A percentile compares a stretch with the other conserved stretches of the same genome.
phyloP scores from a whole-genome alignment of 352 stramenopile species.

The Globisporangium parvum region DNA sequence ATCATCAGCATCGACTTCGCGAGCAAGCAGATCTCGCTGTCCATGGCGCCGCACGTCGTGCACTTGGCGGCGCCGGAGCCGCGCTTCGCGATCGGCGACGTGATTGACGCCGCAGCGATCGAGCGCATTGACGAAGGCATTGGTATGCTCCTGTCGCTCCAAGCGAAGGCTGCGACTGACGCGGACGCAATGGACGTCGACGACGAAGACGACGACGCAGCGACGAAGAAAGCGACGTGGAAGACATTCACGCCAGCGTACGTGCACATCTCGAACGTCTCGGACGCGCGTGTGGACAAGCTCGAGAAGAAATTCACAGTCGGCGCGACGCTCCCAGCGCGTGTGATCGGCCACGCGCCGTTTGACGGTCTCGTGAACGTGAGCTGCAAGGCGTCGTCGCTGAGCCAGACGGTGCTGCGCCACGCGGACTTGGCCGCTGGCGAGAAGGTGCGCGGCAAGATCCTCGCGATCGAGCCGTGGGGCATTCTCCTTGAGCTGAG shows the following conservation, averaged over 20 bases:
- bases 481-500: constrained; percentile 83
- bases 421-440: constrained; percentile 75
- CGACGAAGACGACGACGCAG: constrained; percentile 17
- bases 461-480: constrained; percentile 76
- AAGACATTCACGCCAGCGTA: constrained; percentile 78
- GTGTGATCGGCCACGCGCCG: constrained; percentile 79
- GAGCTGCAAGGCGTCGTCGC: constrained; percentile 70
- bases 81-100: constrained; percentile 54
- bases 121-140: constrained; percentile 81
- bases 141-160: constrained; percentile 83
- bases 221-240: constrained; percentile 51
- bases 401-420: constrained; percentile 72
- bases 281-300: constrained; percentile 80
- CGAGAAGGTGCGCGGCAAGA: constrained; percentile 71
- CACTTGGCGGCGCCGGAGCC: constrained; percentile 62
- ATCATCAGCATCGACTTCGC: constrained; percentile 77
- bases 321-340: constrained; percentile 51
- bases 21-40: constrained; percentile 74
- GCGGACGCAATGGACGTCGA: constrained; percentile 53
- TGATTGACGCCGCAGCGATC: constrained; percentile 62
- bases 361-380: constrained; percentile 84
- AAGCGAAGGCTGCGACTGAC: constrained; percentile 22
- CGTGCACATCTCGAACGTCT: constrained; percentile 86
- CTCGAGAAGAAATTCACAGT: constrained; percentile 84
- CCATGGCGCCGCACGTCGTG: constrained; percentile 85